Evolutionary conservation across 495 filamentous ascomycete genomes (phyloP).

Genomic region (Lasiosphaeris hirsuta): DNA sequence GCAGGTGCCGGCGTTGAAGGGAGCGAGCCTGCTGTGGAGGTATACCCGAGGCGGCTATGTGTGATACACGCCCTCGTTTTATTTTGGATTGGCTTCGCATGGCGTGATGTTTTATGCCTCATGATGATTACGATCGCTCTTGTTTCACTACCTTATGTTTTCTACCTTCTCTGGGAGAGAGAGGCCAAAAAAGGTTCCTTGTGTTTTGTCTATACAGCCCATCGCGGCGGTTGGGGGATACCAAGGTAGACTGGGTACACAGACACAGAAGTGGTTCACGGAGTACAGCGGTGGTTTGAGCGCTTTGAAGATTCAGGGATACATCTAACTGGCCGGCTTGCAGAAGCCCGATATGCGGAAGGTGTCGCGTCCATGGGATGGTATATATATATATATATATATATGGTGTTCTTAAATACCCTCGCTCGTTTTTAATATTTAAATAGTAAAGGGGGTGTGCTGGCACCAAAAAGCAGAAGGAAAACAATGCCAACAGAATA

Average conservation of each 20-base stretch:
- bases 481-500: too few species aligned
- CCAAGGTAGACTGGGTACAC: background rate
- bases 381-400: too few species aligned
- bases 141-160: background rate
- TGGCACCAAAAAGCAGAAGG: too few species aligned
- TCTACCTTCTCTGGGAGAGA: background rate
- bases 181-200: too few species aligned
- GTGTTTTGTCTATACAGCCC: background rate
- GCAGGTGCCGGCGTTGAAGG: conserved; percentile 24
- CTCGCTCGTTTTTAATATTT: background rate
- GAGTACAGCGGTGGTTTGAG: background rate
- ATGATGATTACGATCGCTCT: conserved; percentile 12
- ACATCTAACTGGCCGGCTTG: background rate
- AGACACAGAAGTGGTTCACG: background rate
- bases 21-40: conserved; percentile 36
- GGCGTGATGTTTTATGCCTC: background rate
- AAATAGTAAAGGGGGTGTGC: too few species aligned
- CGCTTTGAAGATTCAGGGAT: background rate
- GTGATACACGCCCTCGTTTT: conserved; percentile 6
- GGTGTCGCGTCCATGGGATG: background rate
- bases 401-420: background rate
- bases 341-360: background rate
- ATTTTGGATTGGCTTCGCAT: background rate
- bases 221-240: background rate
- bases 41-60: conserved; percentile 30